phyloP scores from a whole-genome alignment of 164 flowering plant species.

The Nymphaea thermarum region DNA sequence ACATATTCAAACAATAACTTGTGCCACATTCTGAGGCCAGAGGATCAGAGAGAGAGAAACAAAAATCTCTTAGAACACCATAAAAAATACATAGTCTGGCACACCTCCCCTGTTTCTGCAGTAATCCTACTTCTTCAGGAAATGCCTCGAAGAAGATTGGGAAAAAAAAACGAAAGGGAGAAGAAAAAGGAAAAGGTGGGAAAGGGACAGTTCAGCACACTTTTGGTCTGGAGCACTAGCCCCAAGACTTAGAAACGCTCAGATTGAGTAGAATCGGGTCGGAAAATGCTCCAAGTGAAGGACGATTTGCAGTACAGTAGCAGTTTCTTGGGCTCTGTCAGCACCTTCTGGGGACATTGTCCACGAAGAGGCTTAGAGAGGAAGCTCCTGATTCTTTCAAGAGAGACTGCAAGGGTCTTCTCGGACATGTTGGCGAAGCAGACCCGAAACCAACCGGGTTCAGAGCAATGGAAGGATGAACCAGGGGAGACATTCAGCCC shows the following conservation, averaged over 20 bases:
- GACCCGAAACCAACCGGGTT: constrained; percentile 90
- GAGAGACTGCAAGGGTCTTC: constrained; percentile 41
- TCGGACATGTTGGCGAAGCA: constrained; percentile 87
- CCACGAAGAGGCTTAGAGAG: background rate
- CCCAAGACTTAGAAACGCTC: background rate
- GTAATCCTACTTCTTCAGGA: background rate
- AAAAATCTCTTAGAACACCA: background rate
- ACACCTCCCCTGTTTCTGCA: background rate
- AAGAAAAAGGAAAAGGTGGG: background rate
- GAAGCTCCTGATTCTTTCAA: constrained; percentile 37
- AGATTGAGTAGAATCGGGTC: background rate
- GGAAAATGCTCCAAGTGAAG: background rate
- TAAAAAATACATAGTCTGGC: too few species aligned
- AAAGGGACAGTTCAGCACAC: background rate
- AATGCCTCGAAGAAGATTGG: background rate
- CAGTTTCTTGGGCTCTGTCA: background rate
- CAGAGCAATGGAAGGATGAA: constrained; percentile 73
- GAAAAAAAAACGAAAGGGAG: too few species aligned
- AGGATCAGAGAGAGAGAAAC: too few species aligned
- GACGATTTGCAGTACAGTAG: background rate
- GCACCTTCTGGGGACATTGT: background rate
- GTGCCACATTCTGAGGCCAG: too few species aligned
- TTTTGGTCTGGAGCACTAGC: too few species aligned
- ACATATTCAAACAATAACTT: too few species aligned
- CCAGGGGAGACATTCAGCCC: constrained; percentile 78